Evolutionary conservation across 75 land plant species (phyloP).

Genomic region (Cryptomeria japonica): DNA sequence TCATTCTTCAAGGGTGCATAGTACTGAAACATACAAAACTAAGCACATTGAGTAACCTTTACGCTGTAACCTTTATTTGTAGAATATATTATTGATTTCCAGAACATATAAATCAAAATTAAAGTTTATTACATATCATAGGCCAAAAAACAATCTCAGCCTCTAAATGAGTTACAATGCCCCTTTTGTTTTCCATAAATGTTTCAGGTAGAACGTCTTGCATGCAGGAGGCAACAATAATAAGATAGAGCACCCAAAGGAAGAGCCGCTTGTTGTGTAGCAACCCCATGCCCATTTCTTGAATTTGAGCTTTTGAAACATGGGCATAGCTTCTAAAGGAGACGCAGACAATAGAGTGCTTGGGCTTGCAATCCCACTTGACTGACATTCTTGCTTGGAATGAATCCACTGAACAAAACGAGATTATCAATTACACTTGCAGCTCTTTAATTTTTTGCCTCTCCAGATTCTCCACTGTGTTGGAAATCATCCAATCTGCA

Average conservation of each 20-base stretch:
- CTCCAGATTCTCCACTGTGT: constrained; percentile 44
- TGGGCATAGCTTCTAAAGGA: constrained; percentile 52
- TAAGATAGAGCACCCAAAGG: constrained; percentile 50
- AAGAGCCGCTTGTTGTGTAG: constrained; percentile 30
- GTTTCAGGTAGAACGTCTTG: background rate
- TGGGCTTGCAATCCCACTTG: constrained; percentile 7
- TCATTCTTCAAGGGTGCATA: no score
- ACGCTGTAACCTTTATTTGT: no score
- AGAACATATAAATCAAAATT: no score
- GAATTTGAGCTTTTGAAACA: constrained; percentile 21
- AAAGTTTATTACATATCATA: no score
- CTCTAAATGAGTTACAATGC: no score
- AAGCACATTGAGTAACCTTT: no score
- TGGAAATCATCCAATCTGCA: constrained; percentile 38
- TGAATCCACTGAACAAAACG: constrained; percentile 39
- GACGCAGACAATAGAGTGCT: constrained; percentile 41
- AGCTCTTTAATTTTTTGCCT: constrained; percentile 26
- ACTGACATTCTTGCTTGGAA: background rate
- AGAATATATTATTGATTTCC: no score
- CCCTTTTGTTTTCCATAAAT: no score
- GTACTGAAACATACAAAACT: no score
- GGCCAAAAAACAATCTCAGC: no score
- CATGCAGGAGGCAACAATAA: constrained; percentile 27
- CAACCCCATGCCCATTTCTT: constrained; percentile 44
- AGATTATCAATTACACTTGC: constrained; percentile 2